Percentiles rank a stretch among this genome's conserved stretches.
Conservation (phyloP, 805 yeast genomes). For the Metschnikowia sp. region DNA sequence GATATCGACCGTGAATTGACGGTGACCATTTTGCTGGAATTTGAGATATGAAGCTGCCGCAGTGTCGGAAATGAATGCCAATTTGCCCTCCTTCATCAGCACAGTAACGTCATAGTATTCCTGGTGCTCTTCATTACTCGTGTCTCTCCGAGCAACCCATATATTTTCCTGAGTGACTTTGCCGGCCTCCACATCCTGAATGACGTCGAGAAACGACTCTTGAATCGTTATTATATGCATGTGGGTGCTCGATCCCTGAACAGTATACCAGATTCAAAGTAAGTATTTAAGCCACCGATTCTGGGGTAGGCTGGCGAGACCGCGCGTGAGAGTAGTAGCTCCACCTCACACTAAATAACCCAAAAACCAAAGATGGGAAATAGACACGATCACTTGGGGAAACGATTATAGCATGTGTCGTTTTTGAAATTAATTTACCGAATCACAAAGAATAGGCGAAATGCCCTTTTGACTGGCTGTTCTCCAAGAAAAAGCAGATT, state of each 20-base stretch:
- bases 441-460: too few relatives aligned
- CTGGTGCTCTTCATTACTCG: conserved; percentile 16
- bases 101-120: conserved; percentile 8
- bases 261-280: too few relatives aligned
- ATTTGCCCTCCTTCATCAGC: background rate
- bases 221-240: conserved; percentile 39
- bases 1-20: conserved; percentile 1
- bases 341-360: too few relatives aligned
- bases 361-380: too few relatives aligned
- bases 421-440: too few relatives aligned
- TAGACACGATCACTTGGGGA: too few relatives aligned
- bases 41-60: background rate
- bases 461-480: too few relatives aligned
- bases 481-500: too few relatives aligned
- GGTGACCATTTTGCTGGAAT: background rate
- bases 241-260: too few relatives aligned
- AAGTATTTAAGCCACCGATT: background rate
- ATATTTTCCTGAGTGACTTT: conserved; percentile 28
- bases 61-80: background rate
- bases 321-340: too few relatives aligned
- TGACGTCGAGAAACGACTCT: conserved; percentile 42
- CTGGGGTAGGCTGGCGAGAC: background rate
- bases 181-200: conserved; percentile 33
- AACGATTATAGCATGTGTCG: too few relatives aligned
- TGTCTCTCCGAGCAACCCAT: conserved; percentile 40